Conservation (phyloP, 768 basidiomycete species). For the Suillus paluster region DNA sequence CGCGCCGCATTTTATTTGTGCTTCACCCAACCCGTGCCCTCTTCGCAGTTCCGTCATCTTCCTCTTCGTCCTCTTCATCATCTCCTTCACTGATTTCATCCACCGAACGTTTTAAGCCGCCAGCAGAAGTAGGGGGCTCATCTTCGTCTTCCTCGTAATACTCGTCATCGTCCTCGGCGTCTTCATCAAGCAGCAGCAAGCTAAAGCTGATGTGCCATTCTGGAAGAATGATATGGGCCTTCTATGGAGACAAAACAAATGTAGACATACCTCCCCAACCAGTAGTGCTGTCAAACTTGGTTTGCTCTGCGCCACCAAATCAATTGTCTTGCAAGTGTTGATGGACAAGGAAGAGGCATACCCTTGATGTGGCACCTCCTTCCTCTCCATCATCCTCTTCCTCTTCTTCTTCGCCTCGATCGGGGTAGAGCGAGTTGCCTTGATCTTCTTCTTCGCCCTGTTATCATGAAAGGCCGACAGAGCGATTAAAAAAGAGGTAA, state of each 20-base stretch:
- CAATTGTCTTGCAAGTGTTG: conserved; percentile 7
- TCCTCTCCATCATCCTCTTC: conserved; percentile 24
- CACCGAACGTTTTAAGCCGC: conserved; percentile 30
- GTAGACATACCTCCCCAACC: conserved; percentile 21
- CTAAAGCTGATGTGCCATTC: conserved; percentile 17
- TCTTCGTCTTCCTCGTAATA: conserved; percentile 27
- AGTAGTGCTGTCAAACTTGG: conserved; percentile 27
- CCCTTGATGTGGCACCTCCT: conserved; percentile 9
- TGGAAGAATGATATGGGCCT: background rate
- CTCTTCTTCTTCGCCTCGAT: conserved; percentile 14
- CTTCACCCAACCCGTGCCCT: conserved; percentile 28
- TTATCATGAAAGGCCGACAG: background rate
- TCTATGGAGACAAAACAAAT: background rate
- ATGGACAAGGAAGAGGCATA: conserved; percentile 10
- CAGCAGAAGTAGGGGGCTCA: conserved; percentile 1
- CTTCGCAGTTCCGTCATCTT: conserved; percentile 16
- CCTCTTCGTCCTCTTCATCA: conserved; percentile 16
- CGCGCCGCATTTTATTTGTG: background rate
- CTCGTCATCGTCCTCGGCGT: conserved; percentile 21
- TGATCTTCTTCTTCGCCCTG: conserved; percentile 26
- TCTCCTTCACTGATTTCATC: conserved; percentile 25
- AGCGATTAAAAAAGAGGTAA: background rate
- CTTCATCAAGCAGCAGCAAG: conserved; percentile 8
- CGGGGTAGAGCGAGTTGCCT: background rate
- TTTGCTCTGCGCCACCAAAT: conserved; percentile 14